phyloP scores from a whole-genome alignment of 2,329 filamentous ascomycete genomes.

The Colletotrichum sp. region DNA sequence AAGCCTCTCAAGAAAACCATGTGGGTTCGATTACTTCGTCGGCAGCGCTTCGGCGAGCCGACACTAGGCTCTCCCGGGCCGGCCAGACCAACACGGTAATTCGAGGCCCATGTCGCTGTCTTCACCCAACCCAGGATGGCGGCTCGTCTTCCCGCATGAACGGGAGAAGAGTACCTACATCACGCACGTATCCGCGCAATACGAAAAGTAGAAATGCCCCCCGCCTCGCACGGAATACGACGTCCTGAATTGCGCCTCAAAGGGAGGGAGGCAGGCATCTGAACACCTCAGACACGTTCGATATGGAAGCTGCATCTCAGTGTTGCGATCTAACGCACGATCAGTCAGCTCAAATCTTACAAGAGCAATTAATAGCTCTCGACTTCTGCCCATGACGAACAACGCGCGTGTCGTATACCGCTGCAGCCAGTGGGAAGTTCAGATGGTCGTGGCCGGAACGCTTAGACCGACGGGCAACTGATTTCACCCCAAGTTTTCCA shows the following conservation, averaged over 20 bases:
- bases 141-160: background rate
- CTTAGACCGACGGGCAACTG: background rate
- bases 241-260: background rate
- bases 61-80: background rate
- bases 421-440: slow-evolving; percentile 5
- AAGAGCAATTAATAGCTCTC: background rate
- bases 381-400: background rate
- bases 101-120: background rate
- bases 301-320: background rate
- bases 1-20: background rate
- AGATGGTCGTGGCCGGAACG: slow-evolving; percentile 3
- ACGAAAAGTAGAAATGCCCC: background rate
- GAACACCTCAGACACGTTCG: slow-evolving; percentile 2
- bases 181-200: background rate
- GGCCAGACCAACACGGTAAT: background rate
- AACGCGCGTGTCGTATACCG: background rate
- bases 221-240: background rate
- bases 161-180: background rate
- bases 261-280: background rate
- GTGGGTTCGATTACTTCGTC: background rate
- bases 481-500: slow-evolving; percentile 17
- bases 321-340: background rate
- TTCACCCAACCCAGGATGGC: background rate
- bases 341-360: background rate
- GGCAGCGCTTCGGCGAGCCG: background rate